phyloP scores from a whole-genome alignment of 805 yeast species.

The Lachancea quebecensis region DNA sequence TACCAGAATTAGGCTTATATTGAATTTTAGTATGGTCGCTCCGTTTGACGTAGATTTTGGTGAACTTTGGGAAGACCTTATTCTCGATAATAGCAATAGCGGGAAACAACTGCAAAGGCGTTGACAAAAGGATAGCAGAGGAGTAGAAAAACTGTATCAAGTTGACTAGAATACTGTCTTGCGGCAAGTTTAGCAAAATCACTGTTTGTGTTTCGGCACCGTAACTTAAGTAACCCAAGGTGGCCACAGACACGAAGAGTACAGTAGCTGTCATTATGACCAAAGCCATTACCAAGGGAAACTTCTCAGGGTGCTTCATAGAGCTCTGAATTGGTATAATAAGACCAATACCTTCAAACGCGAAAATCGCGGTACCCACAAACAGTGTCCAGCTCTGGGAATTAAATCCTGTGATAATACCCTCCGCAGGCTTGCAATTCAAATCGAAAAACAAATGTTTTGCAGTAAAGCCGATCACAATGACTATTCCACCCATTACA shows the following conservation, averaged over 20 bases:
- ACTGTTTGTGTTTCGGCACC: conserved; percentile 62
- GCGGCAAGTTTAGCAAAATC: conserved; percentile 66
- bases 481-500: conserved; percentile 57
- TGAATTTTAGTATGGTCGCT: conserved; percentile 14
- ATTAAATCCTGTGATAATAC: conserved; percentile 47
- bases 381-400: conserved; percentile 57
- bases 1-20: conserved; percentile 43
- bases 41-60: conserved; percentile 15
- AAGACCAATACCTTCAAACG: conserved; percentile 82
- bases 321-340: conserved; percentile 79
- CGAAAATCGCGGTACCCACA: conserved; percentile 78
- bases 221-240: conserved; percentile 63
- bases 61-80: conserved; percentile 42
- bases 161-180: conserved; percentile 51
- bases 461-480: conserved; percentile 52
- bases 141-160: conserved; percentile 67
- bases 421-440: conserved; percentile 42
- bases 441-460: conserved; percentile 26
- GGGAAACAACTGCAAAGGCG: conserved; percentile 77
- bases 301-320: conserved; percentile 67
- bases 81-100: conserved; percentile 69
- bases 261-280: conserved; percentile 59
- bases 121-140: conserved; percentile 64
- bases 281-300: conserved; percentile 54
- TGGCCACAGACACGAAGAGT: conserved; percentile 56